Base-by-base conservation (phyloP, 2,329 filamentous ascomycete species). In the Trichoderma arundinaceum region DNA sequence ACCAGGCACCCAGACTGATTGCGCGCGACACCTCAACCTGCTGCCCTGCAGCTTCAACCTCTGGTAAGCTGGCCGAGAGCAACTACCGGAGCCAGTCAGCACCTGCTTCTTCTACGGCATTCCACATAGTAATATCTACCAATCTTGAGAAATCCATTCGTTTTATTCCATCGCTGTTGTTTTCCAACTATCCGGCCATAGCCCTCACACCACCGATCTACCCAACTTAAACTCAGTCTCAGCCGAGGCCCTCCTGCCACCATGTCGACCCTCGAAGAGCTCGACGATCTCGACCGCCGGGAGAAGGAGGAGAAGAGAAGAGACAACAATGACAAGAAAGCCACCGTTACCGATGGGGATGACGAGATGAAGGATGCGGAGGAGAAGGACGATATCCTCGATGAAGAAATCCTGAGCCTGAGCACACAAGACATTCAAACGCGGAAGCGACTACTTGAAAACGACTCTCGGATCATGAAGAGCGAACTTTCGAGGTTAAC, bases 391-490 rank as follows among this genome's bases (percentile, higher is more conserved):
- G 90, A 96, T 71, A 86, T 94, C 63, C 86, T 99, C 70, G 94
- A 98, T 79, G 90, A 94, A 64, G 95, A 99, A 82, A 94, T 99
- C 74, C 87, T 98, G 68, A 90, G 88, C 77, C 90, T 96, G 73
- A 94, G 90, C 83, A 98, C 95, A 82, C 89, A 92, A 82, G 95
- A 99, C 82, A 96, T 99, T 74, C 85, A 92, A 74, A 96, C 93
- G 74, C 88, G 95, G 78, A 91, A 90, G 83, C 90, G 94, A 75
- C 86, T 99, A 76, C 84, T 99, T 71, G 95, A 99, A 80, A 99
- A 99, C 80, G 95, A 99, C 80, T 91, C 95, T 74, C 88, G 95
- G 74, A 98, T 99, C 81, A 98, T 99, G 93, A 94, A 91, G 85
- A 97, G 93, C 84, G 95, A 99, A 80, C 93, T 88, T 74, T 94